phyloP scores from a whole-genome alignment of 2,329 filamentous ascomycete species.

The Sarocladiaceae sp. region DNA sequence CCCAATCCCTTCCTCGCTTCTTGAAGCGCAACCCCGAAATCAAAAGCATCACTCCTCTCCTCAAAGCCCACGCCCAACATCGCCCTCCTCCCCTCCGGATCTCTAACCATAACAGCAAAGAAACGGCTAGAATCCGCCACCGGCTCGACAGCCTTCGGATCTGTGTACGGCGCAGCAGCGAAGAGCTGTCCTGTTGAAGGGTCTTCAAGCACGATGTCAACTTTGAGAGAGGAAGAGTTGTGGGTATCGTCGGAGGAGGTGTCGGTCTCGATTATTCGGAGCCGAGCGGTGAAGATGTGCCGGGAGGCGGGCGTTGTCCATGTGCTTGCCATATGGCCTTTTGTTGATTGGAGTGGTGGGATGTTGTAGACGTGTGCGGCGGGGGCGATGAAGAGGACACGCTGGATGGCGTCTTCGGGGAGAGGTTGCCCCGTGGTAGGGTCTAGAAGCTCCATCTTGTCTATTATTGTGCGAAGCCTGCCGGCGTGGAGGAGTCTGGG shows the following conservation, averaged over 20 bases:
- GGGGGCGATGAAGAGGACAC: slow-evolving; percentile 72
- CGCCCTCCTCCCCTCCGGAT: slow-evolving; percentile 70
- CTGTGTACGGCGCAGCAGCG: slow-evolving; percentile 75
- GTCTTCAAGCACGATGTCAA: slow-evolving; percentile 78
- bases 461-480: no score
- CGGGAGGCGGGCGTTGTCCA: slow-evolving; percentile 71
- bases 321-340: slow-evolving; percentile 70
- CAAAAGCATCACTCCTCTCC: slow-evolving; percentile 80
- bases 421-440: slow-evolving; percentile 66
- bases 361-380: slow-evolving; percentile 84
- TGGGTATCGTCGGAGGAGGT: slow-evolving; percentile 26
- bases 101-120: slow-evolving; percentile 78
- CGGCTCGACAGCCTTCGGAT: slow-evolving; percentile 64
- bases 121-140: slow-evolving; percentile 77
- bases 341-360: slow-evolving; percentile 71
- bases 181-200: slow-evolving; percentile 69
- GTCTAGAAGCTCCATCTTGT: slow-evolving; percentile 60
- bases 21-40: slow-evolving; percentile 76
- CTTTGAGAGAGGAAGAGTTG: slow-evolving; percentile 50
- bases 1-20: slow-evolving; percentile 70
- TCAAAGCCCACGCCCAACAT: slow-evolving; percentile 83
- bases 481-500: slow-evolving; percentile 1
- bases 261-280: slow-evolving; percentile 75
- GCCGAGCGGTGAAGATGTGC: slow-evolving; percentile 80
- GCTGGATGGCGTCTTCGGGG: slow-evolving; percentile 74